Conservation (phyloP, 345 rosid species). For the Linum trigynum region DNA sequence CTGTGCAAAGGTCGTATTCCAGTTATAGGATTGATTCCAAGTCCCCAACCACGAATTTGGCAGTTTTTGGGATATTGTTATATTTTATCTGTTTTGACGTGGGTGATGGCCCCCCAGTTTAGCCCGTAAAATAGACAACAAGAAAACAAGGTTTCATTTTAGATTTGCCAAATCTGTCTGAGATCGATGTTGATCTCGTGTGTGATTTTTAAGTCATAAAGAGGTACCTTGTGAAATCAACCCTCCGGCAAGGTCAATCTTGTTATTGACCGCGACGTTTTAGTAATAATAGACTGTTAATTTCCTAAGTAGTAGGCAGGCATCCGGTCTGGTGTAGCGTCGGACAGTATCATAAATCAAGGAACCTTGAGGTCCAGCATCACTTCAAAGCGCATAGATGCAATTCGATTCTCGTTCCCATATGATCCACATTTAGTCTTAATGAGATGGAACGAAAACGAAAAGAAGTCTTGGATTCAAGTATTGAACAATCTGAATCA, state of each 20-base stretch:
- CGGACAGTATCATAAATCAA: too few species aligned
- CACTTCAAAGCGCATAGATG: too few species aligned
- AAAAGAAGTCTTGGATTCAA: too few species aligned
- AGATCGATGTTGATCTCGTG: background rate
- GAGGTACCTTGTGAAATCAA: background rate
- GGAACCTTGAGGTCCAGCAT: too few species aligned
- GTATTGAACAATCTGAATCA: too few species aligned
- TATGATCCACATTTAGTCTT: constrained; percentile 1
- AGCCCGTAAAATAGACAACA: background rate
- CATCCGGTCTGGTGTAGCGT: too few species aligned
- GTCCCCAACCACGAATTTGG: background rate
- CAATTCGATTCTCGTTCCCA: too few species aligned
- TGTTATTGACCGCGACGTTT: constrained; percentile 1
- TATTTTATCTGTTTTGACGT: background rate
- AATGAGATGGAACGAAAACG: background rate
- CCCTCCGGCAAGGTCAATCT: constrained; percentile 2
- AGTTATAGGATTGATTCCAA: background rate
- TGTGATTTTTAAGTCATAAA: background rate
- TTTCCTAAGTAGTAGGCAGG: background rate
- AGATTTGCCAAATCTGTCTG: background rate
- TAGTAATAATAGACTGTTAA: background rate
- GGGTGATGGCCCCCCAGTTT: background rate
- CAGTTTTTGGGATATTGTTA: background rate
- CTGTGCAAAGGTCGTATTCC: too few species aligned
- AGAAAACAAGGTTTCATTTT: background rate